These are phyloP conservation scores for Penicillium crustosum DNA, from an alignment of 2,329 filamentous ascomycete species.

Conservation along the genomic window DNA sequence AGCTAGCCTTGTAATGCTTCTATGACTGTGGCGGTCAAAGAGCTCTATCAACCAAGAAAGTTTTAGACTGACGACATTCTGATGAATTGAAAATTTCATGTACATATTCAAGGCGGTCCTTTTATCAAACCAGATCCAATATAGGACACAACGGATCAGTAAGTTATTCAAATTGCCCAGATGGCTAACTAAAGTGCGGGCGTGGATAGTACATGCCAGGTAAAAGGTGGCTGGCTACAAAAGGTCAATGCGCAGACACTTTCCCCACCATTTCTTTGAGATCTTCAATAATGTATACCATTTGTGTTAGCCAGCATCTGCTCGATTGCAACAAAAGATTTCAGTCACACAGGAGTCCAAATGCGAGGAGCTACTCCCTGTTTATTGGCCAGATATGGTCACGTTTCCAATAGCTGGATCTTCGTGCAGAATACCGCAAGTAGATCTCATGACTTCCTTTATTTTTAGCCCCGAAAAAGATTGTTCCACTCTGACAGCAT, in stretches of 20 bases:
- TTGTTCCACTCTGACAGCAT: background rate
- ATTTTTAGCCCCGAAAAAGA: background rate
- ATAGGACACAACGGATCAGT: no score
- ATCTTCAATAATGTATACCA: background rate
- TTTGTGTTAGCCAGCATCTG: background rate
- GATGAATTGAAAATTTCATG: background rate
- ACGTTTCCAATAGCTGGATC: background rate
- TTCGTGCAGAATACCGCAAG: no score
- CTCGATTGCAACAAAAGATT: no score
- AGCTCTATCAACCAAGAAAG: background rate
- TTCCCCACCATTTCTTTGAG: no score
- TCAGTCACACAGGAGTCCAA: background rate
- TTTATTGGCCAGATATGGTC: background rate
- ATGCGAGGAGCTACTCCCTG: background rate
- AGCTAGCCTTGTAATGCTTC: no score
- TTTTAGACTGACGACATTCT: background rate
- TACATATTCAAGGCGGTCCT: background rate
- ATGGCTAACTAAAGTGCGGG: no score
- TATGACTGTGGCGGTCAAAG: no score
- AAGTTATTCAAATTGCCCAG: no score
- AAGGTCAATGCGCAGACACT: background rate
- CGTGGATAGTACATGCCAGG: no score
- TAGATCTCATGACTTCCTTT: background rate
- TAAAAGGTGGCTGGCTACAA: background rate
- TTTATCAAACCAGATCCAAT: background rate